Conservation (phyloP, 108 stramenopile genomes). For the Pseudonitzschia delicatissima region DNA sequence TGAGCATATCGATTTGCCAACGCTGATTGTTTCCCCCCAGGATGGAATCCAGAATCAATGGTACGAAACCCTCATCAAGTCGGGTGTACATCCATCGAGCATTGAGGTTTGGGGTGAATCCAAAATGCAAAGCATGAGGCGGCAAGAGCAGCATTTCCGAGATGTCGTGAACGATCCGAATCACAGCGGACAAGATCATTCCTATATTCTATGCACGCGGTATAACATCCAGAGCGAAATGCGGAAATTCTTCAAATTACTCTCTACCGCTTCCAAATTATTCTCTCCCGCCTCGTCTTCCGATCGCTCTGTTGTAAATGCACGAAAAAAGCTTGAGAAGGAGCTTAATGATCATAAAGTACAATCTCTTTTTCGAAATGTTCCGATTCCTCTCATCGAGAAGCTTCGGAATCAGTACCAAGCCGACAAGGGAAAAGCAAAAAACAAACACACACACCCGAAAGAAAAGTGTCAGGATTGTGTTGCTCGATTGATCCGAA, state of each 20-base stretch:
- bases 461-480: slow-evolving; percentile 16
- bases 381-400: slow-evolving; percentile 11
- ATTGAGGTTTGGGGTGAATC: background rate
- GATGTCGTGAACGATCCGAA: too few relatives aligned
- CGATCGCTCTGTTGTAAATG: too few relatives aligned
- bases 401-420: slow-evolving; percentile 32
- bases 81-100: slow-evolving; percentile 10
- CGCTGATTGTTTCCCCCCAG: slow-evolving; percentile 40
- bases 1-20: slow-evolving; percentile 20
- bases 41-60: slow-evolving; percentile 44
- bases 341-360: background rate
- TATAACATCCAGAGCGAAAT: slow-evolving; percentile 35
- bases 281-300: too few relatives aligned
- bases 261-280: background rate
- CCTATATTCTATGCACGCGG: slow-evolving; percentile 31
- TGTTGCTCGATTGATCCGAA: slow-evolving; percentile 18
- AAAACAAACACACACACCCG: background rate
- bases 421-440: slow-evolving; percentile 28
- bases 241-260: slow-evolving; percentile 6
- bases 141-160: background rate
- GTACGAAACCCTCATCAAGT: slow-evolving; percentile 25
- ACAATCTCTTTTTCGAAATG: slow-evolving; percentile 14
- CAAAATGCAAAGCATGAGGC: background rate
- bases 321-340: too few relatives aligned
- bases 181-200: background rate